Evolutionary conservation across 2,329 filamentous ascomycete species (phyloP).

Genomic region (Colletotrichum karsti): DNA sequence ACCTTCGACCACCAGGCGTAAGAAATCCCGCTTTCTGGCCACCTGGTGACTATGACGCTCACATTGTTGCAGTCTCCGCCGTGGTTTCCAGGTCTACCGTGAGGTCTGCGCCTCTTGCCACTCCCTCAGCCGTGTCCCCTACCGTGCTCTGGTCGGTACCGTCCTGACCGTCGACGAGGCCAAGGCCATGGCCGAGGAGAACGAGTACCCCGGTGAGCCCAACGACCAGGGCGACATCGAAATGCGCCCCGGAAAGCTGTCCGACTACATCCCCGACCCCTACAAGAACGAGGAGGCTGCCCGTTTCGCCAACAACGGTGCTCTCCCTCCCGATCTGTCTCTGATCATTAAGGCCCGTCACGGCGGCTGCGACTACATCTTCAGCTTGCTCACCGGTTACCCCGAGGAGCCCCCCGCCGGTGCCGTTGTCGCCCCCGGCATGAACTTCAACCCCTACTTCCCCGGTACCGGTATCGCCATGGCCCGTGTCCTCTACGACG

Average conservation of each 20-base stretch:
- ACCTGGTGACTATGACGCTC: slow-evolving; percentile 10
- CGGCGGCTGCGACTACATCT: slow-evolving; percentile 98
- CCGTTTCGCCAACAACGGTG: slow-evolving; percentile 97
- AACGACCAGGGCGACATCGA: slow-evolving; percentile 98
- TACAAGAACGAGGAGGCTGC: slow-evolving; percentile 99
- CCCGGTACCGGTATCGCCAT: slow-evolving; percentile 98
- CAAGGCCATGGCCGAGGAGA: slow-evolving; percentile 96
- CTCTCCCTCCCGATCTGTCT: slow-evolving; percentile 95
- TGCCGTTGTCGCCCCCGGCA: slow-evolving; percentile 82
- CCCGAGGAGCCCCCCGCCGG: slow-evolving; percentile 95
- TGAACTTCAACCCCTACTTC: slow-evolving; percentile 99
- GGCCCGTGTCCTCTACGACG: slow-evolving; percentile 98
- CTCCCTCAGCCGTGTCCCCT: slow-evolving; percentile 93
- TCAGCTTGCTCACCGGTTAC: slow-evolving; percentile 95
- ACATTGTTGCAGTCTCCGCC: slow-evolving; percentile 77
- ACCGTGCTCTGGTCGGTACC: slow-evolving; percentile 88
- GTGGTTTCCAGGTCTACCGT: slow-evolving; percentile 99
- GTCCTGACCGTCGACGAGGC: slow-evolving; percentile 97
- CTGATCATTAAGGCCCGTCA: slow-evolving; percentile 98
- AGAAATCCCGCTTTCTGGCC: slow-evolving; percentile 46
- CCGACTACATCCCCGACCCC: slow-evolving; percentile 92
- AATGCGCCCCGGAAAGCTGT: slow-evolving; percentile 98
- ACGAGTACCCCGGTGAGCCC: slow-evolving; percentile 98
- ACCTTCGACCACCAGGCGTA: slow-evolving; percentile 98
- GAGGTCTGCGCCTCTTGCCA: slow-evolving; percentile 99